Evolutionary conservation across 2,329 filamentous ascomycete genomes (phyloP).

Genomic region (Calonectria hongkongensis): DNA sequence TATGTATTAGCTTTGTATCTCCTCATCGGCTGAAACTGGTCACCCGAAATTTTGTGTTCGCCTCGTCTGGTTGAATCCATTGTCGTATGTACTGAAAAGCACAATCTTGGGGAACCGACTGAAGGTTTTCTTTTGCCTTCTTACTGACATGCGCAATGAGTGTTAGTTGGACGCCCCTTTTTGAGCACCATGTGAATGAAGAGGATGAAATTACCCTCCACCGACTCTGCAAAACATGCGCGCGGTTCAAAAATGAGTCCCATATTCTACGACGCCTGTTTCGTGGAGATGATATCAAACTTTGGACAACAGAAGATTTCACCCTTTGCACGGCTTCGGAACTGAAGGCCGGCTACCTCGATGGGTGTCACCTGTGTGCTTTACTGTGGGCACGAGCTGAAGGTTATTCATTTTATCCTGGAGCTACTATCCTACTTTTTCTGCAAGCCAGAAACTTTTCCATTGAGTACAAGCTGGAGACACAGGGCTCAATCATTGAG

Average conservation of each 20-base stretch:
- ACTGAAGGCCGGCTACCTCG: constrained; percentile 21
- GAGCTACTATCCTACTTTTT: not conserved
- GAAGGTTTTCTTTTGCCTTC: no score
- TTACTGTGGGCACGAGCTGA: constrained; percentile 22
- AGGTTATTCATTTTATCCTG: constrained; percentile 14
- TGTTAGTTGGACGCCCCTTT: constrained; percentile 17
- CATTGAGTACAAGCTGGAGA: constrained; percentile 4
- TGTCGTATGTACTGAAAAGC: no score
- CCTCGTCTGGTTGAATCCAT: no score
- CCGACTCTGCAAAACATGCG: constrained; percentile 21
- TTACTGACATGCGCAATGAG: not conserved
- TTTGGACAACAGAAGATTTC: constrained; percentile 17
- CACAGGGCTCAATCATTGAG: not conserved
- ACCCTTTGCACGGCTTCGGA: not conserved
- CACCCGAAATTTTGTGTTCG: no score
- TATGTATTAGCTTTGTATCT: no score
- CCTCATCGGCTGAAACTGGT: no score
- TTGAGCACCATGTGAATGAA: constrained; percentile 22
- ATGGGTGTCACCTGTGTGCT: constrained; percentile 30
- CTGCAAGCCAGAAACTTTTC: constrained; percentile 22
- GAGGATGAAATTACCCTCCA: constrained; percentile 17
- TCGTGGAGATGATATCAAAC: not conserved
- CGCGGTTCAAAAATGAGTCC: not conserved
- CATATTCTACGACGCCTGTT: not conserved
- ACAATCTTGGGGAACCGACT: no score